Base-by-base conservation (phyloP, 1,284 basidiomycete genomes). In the Cutaneotrichosporon arboriforme region DNA sequence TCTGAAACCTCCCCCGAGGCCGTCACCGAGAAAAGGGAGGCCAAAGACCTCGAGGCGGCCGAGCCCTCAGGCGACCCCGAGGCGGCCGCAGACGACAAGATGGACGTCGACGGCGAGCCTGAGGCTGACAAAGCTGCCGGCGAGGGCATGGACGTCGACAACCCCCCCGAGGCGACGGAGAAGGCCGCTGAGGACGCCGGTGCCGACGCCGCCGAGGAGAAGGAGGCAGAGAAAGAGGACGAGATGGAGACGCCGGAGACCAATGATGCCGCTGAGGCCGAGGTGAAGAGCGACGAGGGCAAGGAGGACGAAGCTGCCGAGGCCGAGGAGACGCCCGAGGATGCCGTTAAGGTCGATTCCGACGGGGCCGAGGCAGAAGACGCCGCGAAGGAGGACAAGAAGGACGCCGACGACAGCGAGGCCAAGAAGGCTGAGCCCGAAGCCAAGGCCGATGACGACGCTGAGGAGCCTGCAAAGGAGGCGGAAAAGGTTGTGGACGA, bases 241-340 rank as follows among this genome's bases (percentile, higher is more conserved):
- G 35, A 50, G 37, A n/a, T n/a, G n/a, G n/a, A n/a, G n/a, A n/a
- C n/a, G n/a, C 33, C 48, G 13, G 26, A 18, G 3, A 37, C 31
- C 0, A 39, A 55, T 20, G 23, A 21, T 5, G 39, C 26, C 4
- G 34, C 42, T 3, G 54, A 52, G 31, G 46, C 26, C 42, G 31
- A 46, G 38, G 37, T 17, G 5, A 21, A 43, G 12, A 42, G 42
- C 14, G 33, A 18, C 26, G 36, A 34, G 46, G 34, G 26, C 40
- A 35, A n/a, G 34, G 55, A 62, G 21, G 51, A 55, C 13, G 55
- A 52, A 13, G 23, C 34, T 14, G 42, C 8, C 20, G 42, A 46
- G n/a, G 51, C 51, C 13, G 46, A 45, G 13, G 47, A 48, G 39
- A 57, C 46, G 7, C 48, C 33, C 40, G 39, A 51, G 49, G 17